Conservation (phyloP, 306 rosid genomes). For the Boehmeria nivea region DNA sequence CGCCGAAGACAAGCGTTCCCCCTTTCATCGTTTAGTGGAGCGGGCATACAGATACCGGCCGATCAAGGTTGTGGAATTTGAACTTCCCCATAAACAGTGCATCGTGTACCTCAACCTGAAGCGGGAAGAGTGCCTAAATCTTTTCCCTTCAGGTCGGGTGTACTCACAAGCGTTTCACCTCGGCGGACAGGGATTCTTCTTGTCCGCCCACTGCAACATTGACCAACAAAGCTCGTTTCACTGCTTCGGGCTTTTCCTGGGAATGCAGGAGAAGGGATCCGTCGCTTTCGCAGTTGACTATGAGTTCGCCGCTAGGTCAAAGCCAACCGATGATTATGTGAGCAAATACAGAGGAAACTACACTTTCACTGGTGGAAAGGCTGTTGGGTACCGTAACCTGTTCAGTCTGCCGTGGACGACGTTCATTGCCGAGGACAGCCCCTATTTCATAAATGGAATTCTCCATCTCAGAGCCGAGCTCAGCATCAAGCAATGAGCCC, state of each 20-base stretch:
- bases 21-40: conserved; percentile 31
- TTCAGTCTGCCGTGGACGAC: conserved; percentile 28
- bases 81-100: conserved; percentile 28
- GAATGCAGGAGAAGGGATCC: conserved; percentile 36
- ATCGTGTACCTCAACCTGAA: conserved; percentile 42
- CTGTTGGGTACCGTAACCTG: conserved; percentile 40
- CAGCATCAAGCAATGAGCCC: conserved; percentile 29
- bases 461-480: conserved; percentile 45
- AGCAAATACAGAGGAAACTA: conserved; percentile 32
- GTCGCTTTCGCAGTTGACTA: conserved; percentile 29
- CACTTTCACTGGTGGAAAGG: conserved; percentile 44
- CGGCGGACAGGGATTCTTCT: conserved; percentile 35
- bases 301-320: conserved; percentile 40
- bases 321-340: conserved; percentile 26
- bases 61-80: conserved; percentile 40
- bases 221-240: conserved; percentile 38
- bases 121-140: conserved; percentile 31
- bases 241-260: conserved; percentile 38
- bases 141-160: conserved; percentile 35
- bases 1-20: conserved; percentile 17
- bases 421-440: conserved; percentile 36
- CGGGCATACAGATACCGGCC: conserved; percentile 39
- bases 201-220: conserved; percentile 47
- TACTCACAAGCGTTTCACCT: conserved; percentile 36
- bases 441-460: conserved; percentile 31